phyloP scores from a whole-genome alignment of 2,329 filamentous ascomycete species.

The Exophiala xenobiotica region DNA sequence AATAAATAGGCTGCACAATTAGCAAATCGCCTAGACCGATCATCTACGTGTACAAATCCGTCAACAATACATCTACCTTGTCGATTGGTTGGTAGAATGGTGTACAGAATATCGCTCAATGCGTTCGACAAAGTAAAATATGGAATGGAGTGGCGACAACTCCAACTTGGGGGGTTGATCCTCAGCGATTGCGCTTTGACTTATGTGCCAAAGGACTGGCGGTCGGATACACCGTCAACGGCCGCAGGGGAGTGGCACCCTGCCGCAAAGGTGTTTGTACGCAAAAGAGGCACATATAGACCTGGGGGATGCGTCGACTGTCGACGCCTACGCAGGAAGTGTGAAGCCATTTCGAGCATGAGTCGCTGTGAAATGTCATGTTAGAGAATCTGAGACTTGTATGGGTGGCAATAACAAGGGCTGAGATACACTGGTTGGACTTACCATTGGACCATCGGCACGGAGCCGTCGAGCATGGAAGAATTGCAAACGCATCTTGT shows the following conservation, averaged over 20 bases:
- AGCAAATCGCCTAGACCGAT: too few relatives aligned
- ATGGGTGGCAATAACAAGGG: background rate
- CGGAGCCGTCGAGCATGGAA: conserved; percentile 49
- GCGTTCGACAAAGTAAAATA: background rate
- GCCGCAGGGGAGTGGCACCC: conserved; percentile 30
- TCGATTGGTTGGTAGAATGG: too few relatives aligned
- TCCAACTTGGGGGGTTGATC: background rate
- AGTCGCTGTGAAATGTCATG: conserved; percentile 45
- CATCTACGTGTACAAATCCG: too few relatives aligned
- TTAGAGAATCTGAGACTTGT: background rate
- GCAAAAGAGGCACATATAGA: conserved; percentile 55
- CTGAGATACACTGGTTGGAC: conserved; percentile 14
- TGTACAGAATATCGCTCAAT: background rate
- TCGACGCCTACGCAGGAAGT: conserved; percentile 58
- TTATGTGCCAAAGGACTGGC: conserved; percentile 31
- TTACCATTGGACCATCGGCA: conserved; percentile 61
- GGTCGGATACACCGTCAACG: conserved; percentile 17
- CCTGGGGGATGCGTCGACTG: conserved; percentile 45
- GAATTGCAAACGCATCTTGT: conserved; percentile 61
- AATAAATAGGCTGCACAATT: too few relatives aligned
- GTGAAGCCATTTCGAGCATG: conserved; percentile 64
- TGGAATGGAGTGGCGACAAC: background rate
- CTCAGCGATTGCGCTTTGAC: conserved; percentile 21
- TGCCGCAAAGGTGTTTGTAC: conserved; percentile 43
- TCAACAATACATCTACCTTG: too few relatives aligned